Conservation (phyloP, 805 yeast species). For the Pichia phayaonensis region DNA sequence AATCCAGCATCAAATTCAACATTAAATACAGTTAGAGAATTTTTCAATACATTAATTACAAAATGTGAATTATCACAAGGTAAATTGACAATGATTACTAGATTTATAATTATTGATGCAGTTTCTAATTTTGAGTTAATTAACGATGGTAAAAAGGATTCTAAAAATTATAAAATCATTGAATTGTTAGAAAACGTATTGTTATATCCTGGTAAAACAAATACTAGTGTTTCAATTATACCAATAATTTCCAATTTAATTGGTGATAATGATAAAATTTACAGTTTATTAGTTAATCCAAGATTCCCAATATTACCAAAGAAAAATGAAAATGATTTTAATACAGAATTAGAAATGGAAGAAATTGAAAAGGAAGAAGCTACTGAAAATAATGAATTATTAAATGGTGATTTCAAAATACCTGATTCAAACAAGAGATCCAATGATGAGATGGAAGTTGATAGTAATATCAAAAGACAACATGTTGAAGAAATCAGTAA, state of each 20-base stretch:
- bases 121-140: constrained; percentile 24
- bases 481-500: constrained; percentile 7
- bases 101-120: constrained; percentile 35
- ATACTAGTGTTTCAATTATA: constrained; percentile 48
- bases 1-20: constrained; percentile 34
- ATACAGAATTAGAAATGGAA: constrained; percentile 10
- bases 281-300: constrained; percentile 64
- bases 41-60: constrained; percentile 42
- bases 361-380: constrained; percentile 14
- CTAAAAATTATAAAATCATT: constrained; percentile 31
- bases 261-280: constrained; percentile 37
- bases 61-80: constrained; percentile 51
- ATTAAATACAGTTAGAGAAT: constrained; percentile 30
- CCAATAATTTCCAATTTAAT: constrained; percentile 60
- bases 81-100: constrained; percentile 51
- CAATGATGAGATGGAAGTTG: constrained; percentile 7
- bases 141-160: constrained; percentile 22
- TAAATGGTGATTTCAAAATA: not conserved
- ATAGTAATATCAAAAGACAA: constrained; percentile 11
- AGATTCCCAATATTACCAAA: constrained; percentile 50
- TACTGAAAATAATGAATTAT: not conserved
- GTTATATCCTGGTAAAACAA: constrained; percentile 56
- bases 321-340: not conserved
- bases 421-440: constrained; percentile 10
- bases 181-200: constrained; percentile 50